Evolutionary conservation across 2,329 filamentous ascomycete species (phyloP).

Genomic region (Beauveria pseudobassiana): DNA sequence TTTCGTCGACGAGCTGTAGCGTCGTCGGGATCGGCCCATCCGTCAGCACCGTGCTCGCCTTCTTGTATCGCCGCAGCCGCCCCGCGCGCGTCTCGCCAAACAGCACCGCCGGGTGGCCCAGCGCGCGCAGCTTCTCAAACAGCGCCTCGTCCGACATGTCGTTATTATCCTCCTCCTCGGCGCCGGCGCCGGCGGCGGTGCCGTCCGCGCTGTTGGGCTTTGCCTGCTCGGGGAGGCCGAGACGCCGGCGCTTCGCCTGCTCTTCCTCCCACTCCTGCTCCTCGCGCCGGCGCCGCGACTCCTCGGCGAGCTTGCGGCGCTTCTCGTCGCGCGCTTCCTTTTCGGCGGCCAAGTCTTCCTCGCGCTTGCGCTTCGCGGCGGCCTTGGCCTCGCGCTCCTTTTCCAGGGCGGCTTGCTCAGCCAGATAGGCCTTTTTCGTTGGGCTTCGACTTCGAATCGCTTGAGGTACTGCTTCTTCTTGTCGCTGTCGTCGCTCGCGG

Average conservation of each 20-base stretch:
- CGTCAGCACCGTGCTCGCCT: constrained; percentile 54
- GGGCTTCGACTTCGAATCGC: constrained; percentile 77
- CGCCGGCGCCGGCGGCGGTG: constrained; percentile 33
- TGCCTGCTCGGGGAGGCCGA: constrained; percentile 69
- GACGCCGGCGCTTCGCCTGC: constrained; percentile 59
- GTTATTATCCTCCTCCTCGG: constrained; percentile 34
- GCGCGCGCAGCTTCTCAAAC: constrained; percentile 54
- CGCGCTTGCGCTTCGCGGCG: constrained; percentile 76
- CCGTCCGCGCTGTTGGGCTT: constrained; percentile 30
- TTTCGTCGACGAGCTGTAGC: constrained; percentile 69
- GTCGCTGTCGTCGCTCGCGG: constrained; percentile 25
- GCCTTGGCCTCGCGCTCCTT: constrained; percentile 61
- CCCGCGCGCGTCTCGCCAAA: constrained; percentile 75
- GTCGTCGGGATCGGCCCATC: constrained; percentile 82
- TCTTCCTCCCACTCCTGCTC: constrained; percentile 70
- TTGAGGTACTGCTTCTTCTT: constrained; percentile 67
- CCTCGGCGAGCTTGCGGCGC: constrained; percentile 70
- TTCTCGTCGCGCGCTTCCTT: constrained; percentile 72
- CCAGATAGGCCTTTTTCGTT: constrained; percentile 72
- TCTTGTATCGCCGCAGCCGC: constrained; percentile 63
- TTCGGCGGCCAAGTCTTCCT: constrained; percentile 73
- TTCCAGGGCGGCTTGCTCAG: constrained; percentile 71
- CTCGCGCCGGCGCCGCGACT: constrained; percentile 61
- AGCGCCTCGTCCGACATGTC: constrained; percentile 69
- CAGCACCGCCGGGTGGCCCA: constrained; percentile 65